phyloP scores from a whole-genome alignment of 768 basidiomycete genomes.

The Neoboletus brunneissimus region DNA sequence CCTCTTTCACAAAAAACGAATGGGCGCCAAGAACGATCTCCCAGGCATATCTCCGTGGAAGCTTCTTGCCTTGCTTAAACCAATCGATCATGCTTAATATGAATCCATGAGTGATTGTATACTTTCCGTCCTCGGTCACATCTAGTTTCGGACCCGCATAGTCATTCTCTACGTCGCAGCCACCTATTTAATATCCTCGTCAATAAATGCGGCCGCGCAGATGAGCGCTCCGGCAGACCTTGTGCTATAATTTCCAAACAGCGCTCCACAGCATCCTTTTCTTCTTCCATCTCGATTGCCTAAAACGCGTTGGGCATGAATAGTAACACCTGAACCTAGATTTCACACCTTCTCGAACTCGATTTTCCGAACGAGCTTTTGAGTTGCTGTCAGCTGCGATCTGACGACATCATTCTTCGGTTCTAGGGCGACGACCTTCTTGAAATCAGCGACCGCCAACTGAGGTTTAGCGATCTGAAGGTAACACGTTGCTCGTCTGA shows the following conservation, averaged over 20 bases:
- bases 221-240: slow-evolving; percentile 41
- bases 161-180: slow-evolving; percentile 70
- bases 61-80: slow-evolving; percentile 93
- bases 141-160: slow-evolving; percentile 76
- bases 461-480: slow-evolving; percentile 88
- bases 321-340: background rate
- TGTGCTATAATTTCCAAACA: slow-evolving; percentile 78
- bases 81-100: slow-evolving; percentile 81
- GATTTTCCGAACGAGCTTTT: slow-evolving; percentile 85
- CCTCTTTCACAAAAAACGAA: slow-evolving; percentile 69
- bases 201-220: background rate
- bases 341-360: slow-evolving; percentile 83
- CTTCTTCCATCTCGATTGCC: slow-evolving; percentile 93
- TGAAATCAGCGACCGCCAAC: slow-evolving; percentile 83
- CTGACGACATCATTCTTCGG: slow-evolving; percentile 81
- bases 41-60: slow-evolving; percentile 90
- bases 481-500: slow-evolving; percentile 84
- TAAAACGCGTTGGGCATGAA: slow-evolving; percentile 27
- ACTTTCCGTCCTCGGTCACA: slow-evolving; percentile 60
- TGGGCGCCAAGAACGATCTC: slow-evolving; percentile 91
- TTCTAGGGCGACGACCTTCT: slow-evolving; percentile 78
- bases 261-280: slow-evolving; percentile 71
- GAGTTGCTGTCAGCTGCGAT: slow-evolving; percentile 79
- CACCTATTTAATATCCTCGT: slow-evolving; percentile 44
- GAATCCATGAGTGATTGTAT: slow-evolving; percentile 73